Evolutionary conservation across 1,139 yeast species (phyloP).

Genomic region (Saccharomyces hybrid): DNA sequence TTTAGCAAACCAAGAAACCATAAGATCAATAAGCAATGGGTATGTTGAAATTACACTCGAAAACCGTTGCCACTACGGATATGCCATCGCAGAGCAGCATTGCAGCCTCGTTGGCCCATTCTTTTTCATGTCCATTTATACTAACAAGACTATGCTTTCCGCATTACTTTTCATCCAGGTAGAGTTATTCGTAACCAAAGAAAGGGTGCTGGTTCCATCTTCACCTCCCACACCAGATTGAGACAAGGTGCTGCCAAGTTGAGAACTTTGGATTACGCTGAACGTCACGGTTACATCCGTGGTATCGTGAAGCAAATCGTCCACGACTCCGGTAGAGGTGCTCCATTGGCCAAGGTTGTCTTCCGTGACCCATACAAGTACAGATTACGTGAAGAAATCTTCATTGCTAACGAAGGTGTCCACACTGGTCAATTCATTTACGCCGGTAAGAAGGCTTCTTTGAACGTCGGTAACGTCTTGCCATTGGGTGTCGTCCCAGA

Average conservation of each 20-base stretch:
- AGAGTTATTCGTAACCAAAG: conserved; percentile 99
- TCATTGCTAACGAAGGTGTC: conserved; percentile 99
- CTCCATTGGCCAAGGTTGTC: conserved; percentile 97
- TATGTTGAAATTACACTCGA: conserved; percentile 11
- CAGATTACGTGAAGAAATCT: conserved; percentile 96
- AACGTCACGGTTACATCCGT: conserved; percentile 99
- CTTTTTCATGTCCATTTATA: not conserved
- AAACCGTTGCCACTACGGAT: not conserved
- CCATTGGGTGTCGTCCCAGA: conserved; percentile 97
- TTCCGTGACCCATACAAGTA: conserved; percentile 99
- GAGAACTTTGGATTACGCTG: conserved; percentile 66
- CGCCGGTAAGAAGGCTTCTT: conserved; percentile 74
- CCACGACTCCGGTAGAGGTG: conserved; percentile 99
- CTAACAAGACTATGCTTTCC: not conserved
- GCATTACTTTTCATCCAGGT: conserved; percentile 44
- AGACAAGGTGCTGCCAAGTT: conserved; percentile 97
- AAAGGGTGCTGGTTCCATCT: conserved; percentile 99
- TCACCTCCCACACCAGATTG: conserved; percentile 99
- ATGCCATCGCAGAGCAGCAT: not conserved
- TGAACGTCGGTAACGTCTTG: conserved; percentile 94
- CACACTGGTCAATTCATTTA: conserved; percentile 69
- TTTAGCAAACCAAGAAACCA: conserved; percentile 20
- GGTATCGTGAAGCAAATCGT: conserved; percentile 97
- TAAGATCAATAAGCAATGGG: conserved; percentile 29
- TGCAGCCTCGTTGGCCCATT: not conserved